Evolutionary conservation across 352 stramenopile species (phyloP), one percentile per base, ranked within the genome.

Genomic region (Globisporangium orthogonon): DNA sequence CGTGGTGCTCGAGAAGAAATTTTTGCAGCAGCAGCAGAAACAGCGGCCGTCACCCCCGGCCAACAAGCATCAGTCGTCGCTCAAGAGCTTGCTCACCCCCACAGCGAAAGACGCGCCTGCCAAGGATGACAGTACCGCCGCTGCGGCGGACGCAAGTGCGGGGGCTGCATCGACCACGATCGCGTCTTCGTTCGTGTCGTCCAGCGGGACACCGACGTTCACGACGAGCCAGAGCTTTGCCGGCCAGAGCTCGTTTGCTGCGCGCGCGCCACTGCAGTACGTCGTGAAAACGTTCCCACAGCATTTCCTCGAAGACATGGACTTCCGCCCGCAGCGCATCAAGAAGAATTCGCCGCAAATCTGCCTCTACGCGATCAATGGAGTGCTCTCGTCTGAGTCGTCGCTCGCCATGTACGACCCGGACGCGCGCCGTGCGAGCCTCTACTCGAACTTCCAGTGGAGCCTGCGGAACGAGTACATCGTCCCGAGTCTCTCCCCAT

Each of bases 371-470:
- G 81, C 83, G 14, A 91, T 95, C 59, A 92, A 92, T 52, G 73
- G 78, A 3, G 52, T 82, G 43, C 66, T 89, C 50, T 81, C 70
- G 52, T 85, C 69, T 7, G 78, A 91, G 62, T 91, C 79, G 13
- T 87, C 74, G 40, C 57, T 92, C n/a, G 82, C 83, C 9, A 54
- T 87, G 45, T 90, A 86, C 54, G 81, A 92, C 65, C 71, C 61
- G 30, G 70, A 62, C 41, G 70, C 64, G 30, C 66, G 58, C n/a
- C 81, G 73, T 23, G 68, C 78, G 6, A 81, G 70, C 35, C 53
- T 91, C 9, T 94, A 83, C 50, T 84, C 78, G 46, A 92, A 95
- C 61, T 91, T 93, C 40, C 73, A 87, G 51, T 92, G 83, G 83
- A 82, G 52, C 30, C 57, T 91, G 37, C 84, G 86, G 33, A 70